A percentile compares a stretch with the other conserved stretches of the same genome.
Evolutionary conservation across 2,329 filamentous ascomycete genomes (phyloP).

Genomic region (Epichloe bromicola): DNA sequence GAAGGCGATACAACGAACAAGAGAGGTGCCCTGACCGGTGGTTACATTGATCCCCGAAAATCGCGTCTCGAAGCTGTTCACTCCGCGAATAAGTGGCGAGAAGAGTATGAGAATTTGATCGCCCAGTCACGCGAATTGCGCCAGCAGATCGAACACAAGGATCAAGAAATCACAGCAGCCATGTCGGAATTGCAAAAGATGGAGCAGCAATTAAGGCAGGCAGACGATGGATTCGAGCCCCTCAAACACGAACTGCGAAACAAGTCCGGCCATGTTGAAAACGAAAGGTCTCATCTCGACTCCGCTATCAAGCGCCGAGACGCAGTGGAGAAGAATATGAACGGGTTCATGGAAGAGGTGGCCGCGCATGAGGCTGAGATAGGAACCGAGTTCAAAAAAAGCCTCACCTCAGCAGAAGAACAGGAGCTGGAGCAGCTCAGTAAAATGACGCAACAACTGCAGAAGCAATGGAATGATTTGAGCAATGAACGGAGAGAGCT

Average conservation of each 20-base stretch:
- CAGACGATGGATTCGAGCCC: constrained; percentile 72
- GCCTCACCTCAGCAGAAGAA: constrained; percentile 72
- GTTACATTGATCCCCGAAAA: constrained; percentile 74
- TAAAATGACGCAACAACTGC: constrained; percentile 55
- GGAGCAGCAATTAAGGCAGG: constrained; percentile 62
- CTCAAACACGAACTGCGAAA: constrained; percentile 62
- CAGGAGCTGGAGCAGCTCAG: constrained; percentile 61
- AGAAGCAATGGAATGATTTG: constrained; percentile 63
- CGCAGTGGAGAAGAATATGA: constrained; percentile 61
- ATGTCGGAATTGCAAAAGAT: constrained; percentile 72
- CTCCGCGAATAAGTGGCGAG: constrained; percentile 59
- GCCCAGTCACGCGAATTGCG: constrained; percentile 53
- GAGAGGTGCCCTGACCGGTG: constrained; percentile 88
- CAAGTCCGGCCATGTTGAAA: constrained; percentile 63
- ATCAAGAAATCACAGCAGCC: constrained; percentile 82
- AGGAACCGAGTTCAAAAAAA: constrained; percentile 81
- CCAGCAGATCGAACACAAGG: constrained; percentile 59
- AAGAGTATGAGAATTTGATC: constrained; percentile 57
- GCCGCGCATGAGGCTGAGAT: constrained; percentile 69
- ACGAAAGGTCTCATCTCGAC: constrained; percentile 60
- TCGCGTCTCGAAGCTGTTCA: constrained; percentile 81
- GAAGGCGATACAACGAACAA: constrained; percentile 94
- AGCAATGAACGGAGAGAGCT: constrained; percentile 62
- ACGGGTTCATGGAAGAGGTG: constrained; percentile 62
- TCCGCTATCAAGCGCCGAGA: constrained; percentile 50